These are phyloP conservation scores for Tilletia walkeri DNA, from an alignment of 1,284 basidiomycete species.

Conservation along the genomic window DNA sequence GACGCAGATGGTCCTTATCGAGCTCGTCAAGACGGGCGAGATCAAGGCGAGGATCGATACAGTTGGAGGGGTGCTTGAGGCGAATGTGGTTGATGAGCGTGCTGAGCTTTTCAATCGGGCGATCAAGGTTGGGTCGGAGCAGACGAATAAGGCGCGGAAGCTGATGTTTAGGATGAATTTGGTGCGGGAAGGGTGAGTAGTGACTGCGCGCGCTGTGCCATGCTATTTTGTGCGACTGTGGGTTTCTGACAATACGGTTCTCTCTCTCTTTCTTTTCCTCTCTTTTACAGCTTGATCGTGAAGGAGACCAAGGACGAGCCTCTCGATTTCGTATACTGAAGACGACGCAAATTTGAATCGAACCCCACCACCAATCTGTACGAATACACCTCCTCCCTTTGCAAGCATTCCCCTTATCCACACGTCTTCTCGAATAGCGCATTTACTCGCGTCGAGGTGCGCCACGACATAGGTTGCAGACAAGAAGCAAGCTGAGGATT, in stretches of 20 bases:
- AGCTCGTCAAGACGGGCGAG: constrained; percentile 73
- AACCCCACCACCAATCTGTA: too few species aligned
- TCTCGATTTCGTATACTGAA: neutral
- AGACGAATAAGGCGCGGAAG: constrained; percentile 71
- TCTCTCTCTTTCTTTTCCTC: neutral
- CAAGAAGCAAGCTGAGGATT: too few species aligned
- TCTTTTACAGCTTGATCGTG: neutral
- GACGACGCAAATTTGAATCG: too few species aligned
- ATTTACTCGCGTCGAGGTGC: too few species aligned
- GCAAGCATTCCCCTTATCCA: too few species aligned
- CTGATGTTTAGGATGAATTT: constrained; percentile 72
- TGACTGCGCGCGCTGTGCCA: neutral
- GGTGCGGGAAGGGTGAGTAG: constrained; percentile 57
- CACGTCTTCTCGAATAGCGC: too few species aligned
- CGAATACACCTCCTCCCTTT: too few species aligned
- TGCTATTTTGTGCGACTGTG: neutral
- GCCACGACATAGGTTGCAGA: too few species aligned
- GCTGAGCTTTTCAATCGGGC: constrained; percentile 71
- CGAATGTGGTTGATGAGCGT: constrained; percentile 71
- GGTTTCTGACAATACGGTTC: neutral
- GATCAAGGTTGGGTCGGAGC: constrained; percentile 69
- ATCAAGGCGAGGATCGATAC: constrained; percentile 67
- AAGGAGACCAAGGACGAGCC: constrained; percentile 12
- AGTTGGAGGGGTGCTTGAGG: constrained; percentile 66
- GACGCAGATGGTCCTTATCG: constrained; percentile 71